Evolutionary conservation across 1,284 basidiomycete species (phyloP).

Genomic region (Ustilago sp.): DNA sequence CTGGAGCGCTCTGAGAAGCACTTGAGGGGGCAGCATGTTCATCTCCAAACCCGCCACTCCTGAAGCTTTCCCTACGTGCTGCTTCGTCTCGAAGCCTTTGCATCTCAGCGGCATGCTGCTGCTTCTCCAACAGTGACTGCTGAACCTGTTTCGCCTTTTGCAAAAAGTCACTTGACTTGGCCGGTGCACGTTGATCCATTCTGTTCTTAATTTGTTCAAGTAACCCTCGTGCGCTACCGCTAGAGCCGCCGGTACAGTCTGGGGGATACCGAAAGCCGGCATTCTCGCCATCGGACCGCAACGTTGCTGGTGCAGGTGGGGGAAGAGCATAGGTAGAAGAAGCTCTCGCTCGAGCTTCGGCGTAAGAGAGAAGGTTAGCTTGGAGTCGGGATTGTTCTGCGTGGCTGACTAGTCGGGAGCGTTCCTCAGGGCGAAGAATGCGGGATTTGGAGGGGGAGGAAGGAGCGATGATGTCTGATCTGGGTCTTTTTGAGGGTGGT

Average conservation of each 20-base stretch:
- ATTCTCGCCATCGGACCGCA: background rate
- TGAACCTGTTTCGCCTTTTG: slow-evolving; percentile 44
- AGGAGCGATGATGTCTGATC: slow-evolving; percentile 24
- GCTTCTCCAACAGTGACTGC: slow-evolving; percentile 43
- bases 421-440: background rate
- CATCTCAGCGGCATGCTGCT: slow-evolving; percentile 17
- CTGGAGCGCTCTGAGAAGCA: background rate
- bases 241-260: slow-evolving; percentile 7
- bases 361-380: slow-evolving; percentile 30
- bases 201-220: slow-evolving; percentile 41
- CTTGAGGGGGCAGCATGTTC: background rate
- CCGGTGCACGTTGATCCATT: slow-evolving; percentile 22
- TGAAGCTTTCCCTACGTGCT: slow-evolving; percentile 17
- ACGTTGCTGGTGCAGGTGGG: background rate
- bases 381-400: slow-evolving; percentile 24
- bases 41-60: slow-evolving; percentile 31
- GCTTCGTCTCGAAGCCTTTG: slow-evolving; percentile 25
- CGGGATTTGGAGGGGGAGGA: slow-evolving; percentile 31
- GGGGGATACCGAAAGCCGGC: slow-evolving; percentile 29
- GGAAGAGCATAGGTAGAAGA: slow-evolving; percentile 7
- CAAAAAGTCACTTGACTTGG: slow-evolving; percentile 31
- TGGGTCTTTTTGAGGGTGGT: slow-evolving; percentile 15
- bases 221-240: slow-evolving; percentile 23
- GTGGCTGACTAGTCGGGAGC: slow-evolving; percentile 5
- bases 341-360: slow-evolving; percentile 30